These are phyloP conservation scores for Colletotrichum musae DNA, from an alignment of 2,329 filamentous ascomycete species.

Conservation along the genomic window DNA sequence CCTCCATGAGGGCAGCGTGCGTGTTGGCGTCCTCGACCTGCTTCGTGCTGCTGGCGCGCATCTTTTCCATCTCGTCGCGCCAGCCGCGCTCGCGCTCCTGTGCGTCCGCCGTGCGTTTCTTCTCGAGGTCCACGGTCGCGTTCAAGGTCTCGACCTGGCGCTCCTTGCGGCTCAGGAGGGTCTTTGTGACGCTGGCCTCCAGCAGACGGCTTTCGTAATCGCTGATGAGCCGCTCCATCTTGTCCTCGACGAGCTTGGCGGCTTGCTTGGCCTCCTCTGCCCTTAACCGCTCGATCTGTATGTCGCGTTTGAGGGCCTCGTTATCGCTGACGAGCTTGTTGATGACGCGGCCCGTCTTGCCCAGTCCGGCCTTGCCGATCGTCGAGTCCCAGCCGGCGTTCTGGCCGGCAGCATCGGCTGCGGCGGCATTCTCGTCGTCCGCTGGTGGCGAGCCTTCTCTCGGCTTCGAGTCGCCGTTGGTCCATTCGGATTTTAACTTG, in stretches of 20 bases:
- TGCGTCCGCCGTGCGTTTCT: slow-evolving; percentile 71
- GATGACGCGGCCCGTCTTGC: slow-evolving; percentile 84
- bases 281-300: slow-evolving; percentile 75
- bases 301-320: slow-evolving; percentile 81
- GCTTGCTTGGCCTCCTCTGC: slow-evolving; percentile 81
- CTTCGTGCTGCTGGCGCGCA: slow-evolving; percentile 69
- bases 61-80: slow-evolving; percentile 76
- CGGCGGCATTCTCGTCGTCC: slow-evolving; percentile 31
- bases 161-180: slow-evolving; percentile 79
- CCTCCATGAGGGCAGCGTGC: slow-evolving; percentile 77
- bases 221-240: slow-evolving; percentile 76
- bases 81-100: slow-evolving; percentile 72
- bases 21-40: slow-evolving; percentile 77
- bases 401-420: slow-evolving; percentile 52
- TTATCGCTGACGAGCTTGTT: slow-evolving; percentile 87
- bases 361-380: slow-evolving; percentile 77
- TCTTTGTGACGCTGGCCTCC: slow-evolving; percentile 79
- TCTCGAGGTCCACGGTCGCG: slow-evolving; percentile 74
- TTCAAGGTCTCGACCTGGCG: slow-evolving; percentile 80
- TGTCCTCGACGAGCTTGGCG: slow-evolving; percentile 77
- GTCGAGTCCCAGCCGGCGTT: slow-evolving; percentile 73
- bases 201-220: slow-evolving; percentile 80
- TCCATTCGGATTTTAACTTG: slow-evolving; percentile 53
- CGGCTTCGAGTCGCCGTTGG: slow-evolving; percentile 25
- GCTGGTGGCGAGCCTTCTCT: slow-evolving; percentile 31